A percentile compares a stretch with the other conserved stretches of the same genome.
phyloP scores from a whole-genome alignment of 108 stramenopile species.

The Fistulifera pelliculosa region DNA sequence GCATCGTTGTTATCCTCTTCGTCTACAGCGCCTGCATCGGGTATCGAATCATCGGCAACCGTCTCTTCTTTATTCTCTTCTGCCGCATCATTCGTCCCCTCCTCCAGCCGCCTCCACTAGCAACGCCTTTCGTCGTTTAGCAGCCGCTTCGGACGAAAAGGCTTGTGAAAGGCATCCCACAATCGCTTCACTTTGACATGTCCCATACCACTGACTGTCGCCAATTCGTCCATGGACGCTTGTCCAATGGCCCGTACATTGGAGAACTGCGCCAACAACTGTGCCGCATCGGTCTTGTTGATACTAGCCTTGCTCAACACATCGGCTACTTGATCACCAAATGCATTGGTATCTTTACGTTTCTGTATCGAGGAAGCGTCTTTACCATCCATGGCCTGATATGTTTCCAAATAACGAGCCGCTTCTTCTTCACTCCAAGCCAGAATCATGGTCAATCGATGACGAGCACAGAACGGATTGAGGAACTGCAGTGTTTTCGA shows the following conservation, averaged over 20 bases:
- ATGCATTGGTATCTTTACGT: slow-evolving; percentile 43
- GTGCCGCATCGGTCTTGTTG: slow-evolving; percentile 77
- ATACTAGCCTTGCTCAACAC: slow-evolving; percentile 46
- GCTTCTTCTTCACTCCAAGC: slow-evolving; percentile 84
- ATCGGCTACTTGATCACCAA: slow-evolving; percentile 51
- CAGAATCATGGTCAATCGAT: slow-evolving; percentile 71
- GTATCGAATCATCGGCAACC: too few relatives aligned
- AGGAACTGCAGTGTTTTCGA: slow-evolving; percentile 51
- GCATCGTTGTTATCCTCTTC: too few relatives aligned
- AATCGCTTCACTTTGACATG: slow-evolving; percentile 68
- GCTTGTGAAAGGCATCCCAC: slow-evolving; percentile 68
- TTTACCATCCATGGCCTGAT: slow-evolving; percentile 86
- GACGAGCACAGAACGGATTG: slow-evolving; percentile 62
- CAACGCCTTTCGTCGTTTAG: slow-evolving; percentile 1
- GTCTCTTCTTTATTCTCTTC: too few relatives aligned
- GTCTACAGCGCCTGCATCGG: too few relatives aligned
- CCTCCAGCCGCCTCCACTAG: too few relatives aligned
- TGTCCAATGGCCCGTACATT: slow-evolving; percentile 34
- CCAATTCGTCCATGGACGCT: slow-evolving; percentile 69
- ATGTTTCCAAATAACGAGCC: slow-evolving; percentile 90
- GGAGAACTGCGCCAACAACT: slow-evolving; percentile 58
- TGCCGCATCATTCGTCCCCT: too few relatives aligned
- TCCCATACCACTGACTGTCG: slow-evolving; percentile 72
- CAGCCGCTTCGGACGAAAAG: slow-evolving; percentile 35
- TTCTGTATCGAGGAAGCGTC: slow-evolving; percentile 71